Evolutionary conservation across 805 yeast genomes (phyloP), one percentile per base, ranked within the genome.

Genomic region (Grigorovia transvaalensis): DNA sequence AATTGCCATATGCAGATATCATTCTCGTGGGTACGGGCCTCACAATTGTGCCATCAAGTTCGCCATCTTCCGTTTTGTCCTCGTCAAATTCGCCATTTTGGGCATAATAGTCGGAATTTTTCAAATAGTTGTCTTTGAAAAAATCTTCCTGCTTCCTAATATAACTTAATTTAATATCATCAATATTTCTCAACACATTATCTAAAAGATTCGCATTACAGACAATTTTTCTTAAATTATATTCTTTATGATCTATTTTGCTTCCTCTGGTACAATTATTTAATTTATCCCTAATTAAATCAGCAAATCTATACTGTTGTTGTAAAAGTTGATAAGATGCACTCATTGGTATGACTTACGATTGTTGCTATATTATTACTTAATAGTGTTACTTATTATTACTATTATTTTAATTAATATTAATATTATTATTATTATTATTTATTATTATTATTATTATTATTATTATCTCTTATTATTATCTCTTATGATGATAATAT

Each of bases 181-280:
- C 61, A 13, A 62, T 57, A 18, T 51, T 57, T 17, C 58, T 62
- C 49, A 62, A 53, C n/a, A 64, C 50, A 40, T 56, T 53, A 48
- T 65, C 69, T 46, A 65, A 51, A 40, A 65, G 51, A 51, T 64
- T 64, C 0, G 69, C 68, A 52, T 65, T 68, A 13, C 69, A 66
- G 1, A 65, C 68, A 23, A 65, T 50, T 12, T 62, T 54, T 20
- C 69, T 52, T 18, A 65, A 50, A 41, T 64, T 56, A 30, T 54
- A 57, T 35, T 61, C 68, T 44, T 53, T 56, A 47, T 53, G 51
- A 50, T 53, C 53, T 12, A 46, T 53, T 5, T 52, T 40, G 19
- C 51, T 49, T 13, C 59, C 62, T 20, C 51, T 47, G 6, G 61
- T 60, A 47, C 63, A 61, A 6, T 45, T 42, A 43, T 56, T 40